Evolutionary conservation across 192 early-diverging fungal species (phyloP).

Genomic region (Gryganskiella cystojenkinii): DNA sequence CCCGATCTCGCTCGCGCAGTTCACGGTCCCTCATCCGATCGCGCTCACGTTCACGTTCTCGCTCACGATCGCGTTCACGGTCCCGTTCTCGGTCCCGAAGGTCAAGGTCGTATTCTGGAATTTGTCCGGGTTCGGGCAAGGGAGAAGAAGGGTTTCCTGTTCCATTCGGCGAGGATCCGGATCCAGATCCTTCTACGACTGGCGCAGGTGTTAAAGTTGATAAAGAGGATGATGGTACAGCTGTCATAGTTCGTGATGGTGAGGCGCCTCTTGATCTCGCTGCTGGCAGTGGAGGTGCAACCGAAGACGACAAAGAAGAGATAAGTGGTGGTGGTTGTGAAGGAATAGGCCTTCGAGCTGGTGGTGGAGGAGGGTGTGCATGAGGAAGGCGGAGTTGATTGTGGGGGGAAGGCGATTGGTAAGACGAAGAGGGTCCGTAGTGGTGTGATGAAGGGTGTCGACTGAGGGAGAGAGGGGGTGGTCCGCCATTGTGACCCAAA

Average conservation of each 20-base stretch:
- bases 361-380: constrained; percentile 49
- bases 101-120: constrained; percentile 47
- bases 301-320: constrained; percentile 14
- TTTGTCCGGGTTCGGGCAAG: constrained; percentile 39
- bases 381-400: constrained; percentile 48
- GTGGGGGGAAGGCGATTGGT: constrained; percentile 48
- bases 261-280: constrained; percentile 16
- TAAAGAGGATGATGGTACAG: constrained; percentile 7
- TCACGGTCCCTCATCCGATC: constrained; percentile 15
- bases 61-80: constrained; percentile 14
- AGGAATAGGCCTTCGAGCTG: constrained; percentile 36
- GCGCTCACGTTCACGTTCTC: constrained; percentile 11
- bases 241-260: constrained; percentile 4
- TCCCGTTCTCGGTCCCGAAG: constrained; percentile 16
- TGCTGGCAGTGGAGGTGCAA: not conserved
- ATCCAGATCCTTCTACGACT: not conserved
- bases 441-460: constrained; percentile 32
- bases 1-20: constrained; percentile 21
- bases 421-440: constrained; percentile 23
- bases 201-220: not conserved
- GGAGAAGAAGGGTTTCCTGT: constrained; percentile 18
- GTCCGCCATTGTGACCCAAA: constrained; percentile 22
- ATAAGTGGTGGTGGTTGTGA: constrained; percentile 39
- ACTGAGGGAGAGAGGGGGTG: not conserved
- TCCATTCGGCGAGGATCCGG: not conserved